Percentiles rank a stretch among this genome's conserved stretches.
These are phyloP conservation scores for Kondoa malvinella DNA, from an alignment of 768 basidiomycete genomes.

Conservation along the genomic window DNA sequence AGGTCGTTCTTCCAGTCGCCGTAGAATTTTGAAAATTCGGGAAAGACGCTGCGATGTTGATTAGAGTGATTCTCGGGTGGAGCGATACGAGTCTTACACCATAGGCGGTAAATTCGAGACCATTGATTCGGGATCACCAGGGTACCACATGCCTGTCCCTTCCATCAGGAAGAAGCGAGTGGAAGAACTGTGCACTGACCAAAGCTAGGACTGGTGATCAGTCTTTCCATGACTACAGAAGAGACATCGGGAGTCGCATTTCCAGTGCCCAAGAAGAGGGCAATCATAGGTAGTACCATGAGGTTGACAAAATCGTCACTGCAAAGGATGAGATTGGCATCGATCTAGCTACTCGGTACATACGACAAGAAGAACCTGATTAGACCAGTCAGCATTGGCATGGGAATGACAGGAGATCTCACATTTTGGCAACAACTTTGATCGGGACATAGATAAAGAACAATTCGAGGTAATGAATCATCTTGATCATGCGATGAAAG, in stretches of 20 bases:
- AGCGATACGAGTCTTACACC: constrained; percentile 25
- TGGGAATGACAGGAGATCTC: background rate
- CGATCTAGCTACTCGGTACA: background rate
- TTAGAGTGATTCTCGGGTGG: background rate
- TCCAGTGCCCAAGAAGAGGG: constrained; percentile 33
- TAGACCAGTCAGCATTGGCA: background rate
- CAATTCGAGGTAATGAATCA: constrained; percentile 33
- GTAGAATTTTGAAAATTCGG: constrained; percentile 33
- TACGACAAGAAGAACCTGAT: constrained; percentile 32
- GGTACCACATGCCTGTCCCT: constrained; percentile 28
- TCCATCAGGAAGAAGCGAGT: too few species aligned
- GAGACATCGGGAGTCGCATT: constrained; percentile 36
- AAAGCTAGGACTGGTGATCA: constrained; percentile 36
- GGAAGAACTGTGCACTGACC: constrained; percentile 31
- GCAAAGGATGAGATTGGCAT: background rate
- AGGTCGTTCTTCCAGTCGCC: constrained; percentile 31
- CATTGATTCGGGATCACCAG: constrained; percentile 31
- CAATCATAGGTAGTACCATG: constrained; percentile 33
- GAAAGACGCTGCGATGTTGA: constrained; percentile 29
- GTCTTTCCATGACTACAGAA: constrained; percentile 35
- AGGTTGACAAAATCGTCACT: constrained; percentile 29
- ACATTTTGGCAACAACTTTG: constrained; percentile 34
- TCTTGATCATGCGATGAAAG: constrained; percentile 32
- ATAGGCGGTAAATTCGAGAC: constrained; percentile 35
- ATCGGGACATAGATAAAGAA: constrained; percentile 36